Conservation (phyloP, 1,139 yeast species). For the Kluyveromyces marxianus region DNA sequence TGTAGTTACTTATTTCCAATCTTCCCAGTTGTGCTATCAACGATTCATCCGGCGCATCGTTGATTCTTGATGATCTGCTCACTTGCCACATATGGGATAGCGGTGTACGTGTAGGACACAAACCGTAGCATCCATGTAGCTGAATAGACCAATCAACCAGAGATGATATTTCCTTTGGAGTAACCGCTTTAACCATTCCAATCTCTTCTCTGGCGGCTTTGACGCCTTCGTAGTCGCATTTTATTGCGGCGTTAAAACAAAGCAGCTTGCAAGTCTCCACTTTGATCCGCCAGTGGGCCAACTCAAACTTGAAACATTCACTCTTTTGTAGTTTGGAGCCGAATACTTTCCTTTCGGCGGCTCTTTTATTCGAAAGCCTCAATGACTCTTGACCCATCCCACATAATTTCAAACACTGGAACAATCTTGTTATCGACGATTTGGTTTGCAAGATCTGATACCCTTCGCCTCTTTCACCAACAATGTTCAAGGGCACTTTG, state of each 20-base stretch:
- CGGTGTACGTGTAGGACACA: conserved; percentile 53
- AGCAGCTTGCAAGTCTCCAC: conserved; percentile 51
- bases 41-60: conserved; percentile 75
- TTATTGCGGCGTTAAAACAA: conserved; percentile 60
- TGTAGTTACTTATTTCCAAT: conserved; percentile 6
- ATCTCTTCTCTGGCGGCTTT: conserved; percentile 53
- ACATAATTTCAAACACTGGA: conserved; percentile 65
- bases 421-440: conserved; percentile 67
- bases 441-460: conserved; percentile 65
- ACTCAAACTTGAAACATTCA: conserved; percentile 45
- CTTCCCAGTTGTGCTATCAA: conserved; percentile 52
- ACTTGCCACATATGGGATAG: conserved; percentile 51
- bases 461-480: conserved; percentile 52
- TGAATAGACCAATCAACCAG: conserved; percentile 64
- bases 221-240: conserved; percentile 50
- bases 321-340: conserved; percentile 49
- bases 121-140: conserved; percentile 64
- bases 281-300: conserved; percentile 53
- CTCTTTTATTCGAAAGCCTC: conserved; percentile 46
- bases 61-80: conserved; percentile 56
- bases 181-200: conserved; percentile 62
- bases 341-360: conserved; percentile 48
- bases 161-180: conserved; percentile 50
- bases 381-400: conserved; percentile 63
- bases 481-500: conserved; percentile 41